Evolutionary conservation across 768 basidiomycete species (phyloP), one percentile per base, ranked within the genome.

Genomic region (Xerocomellus chrysenteron): DNA sequence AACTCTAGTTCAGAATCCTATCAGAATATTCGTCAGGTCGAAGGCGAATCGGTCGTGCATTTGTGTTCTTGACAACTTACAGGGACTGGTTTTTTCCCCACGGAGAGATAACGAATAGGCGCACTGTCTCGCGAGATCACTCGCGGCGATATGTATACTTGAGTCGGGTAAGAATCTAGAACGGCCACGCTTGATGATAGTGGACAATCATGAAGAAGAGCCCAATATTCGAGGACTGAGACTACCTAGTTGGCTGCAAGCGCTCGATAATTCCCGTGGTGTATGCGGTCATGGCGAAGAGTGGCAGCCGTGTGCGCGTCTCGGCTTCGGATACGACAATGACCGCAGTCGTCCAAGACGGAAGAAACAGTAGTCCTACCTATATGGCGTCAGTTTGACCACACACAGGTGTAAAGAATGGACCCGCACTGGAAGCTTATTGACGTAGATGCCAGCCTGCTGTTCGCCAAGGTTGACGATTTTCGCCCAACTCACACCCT

Each of bases 381-480:
- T 85, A 28, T 26, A 39, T 28, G 12, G 10, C 2, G 4, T 65
- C 37, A 65, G 52, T 32, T 21, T 7, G n/a, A 40, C 21, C 13
- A 36, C 4, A 2, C 9, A 28, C 10, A 35, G 2, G 21, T 8
- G 11, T 2, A n/a, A n/a, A 16, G n/a, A 33, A 42, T 12, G 30
- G 33, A 36, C 8, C 53, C 71, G 42, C 41, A 84, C 84, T 61
- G 80, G 78, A 28, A 78, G 65, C 10, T 73, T 66, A 53, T 83
- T 76, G 49, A 82, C 76, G 28, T 68, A 68, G 9, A 82, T 70
- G 5, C 71, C 74, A 5, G 78, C 85, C 26, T 63, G 65, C 60
- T 83, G 82, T 56, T 83, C 78, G 11, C 82, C 82, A 1, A 87
- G 71, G 19, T 76, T 59, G 6, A 76, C 77, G n/a, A 81, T 80